Evolutionary conservation across 2,329 filamentous ascomycete species (phyloP).

Genomic region (Paecilomyces variotii): DNA sequence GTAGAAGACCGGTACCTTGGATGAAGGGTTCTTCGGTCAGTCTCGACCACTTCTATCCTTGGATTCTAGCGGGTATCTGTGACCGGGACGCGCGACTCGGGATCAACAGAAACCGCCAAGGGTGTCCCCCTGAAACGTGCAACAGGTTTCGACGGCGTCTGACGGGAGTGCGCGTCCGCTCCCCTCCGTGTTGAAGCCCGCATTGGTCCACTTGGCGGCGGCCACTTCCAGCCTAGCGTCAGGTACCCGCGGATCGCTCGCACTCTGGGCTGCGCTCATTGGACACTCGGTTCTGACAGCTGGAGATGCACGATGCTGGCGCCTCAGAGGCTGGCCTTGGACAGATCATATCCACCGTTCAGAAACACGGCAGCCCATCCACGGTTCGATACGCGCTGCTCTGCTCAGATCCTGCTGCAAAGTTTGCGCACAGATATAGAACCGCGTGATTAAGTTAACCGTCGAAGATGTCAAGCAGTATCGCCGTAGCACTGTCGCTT

Average conservation of each 20-base stretch:
- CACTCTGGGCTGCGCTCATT: background rate
- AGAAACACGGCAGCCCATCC: background rate
- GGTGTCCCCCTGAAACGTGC: background rate
- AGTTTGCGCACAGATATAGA: background rate
- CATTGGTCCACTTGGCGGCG: background rate
- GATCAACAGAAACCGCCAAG: background rate
- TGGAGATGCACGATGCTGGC: background rate
- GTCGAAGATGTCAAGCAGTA: background rate
- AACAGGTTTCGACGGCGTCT: background rate
- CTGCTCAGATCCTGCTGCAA: background rate
- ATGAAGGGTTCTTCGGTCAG: background rate
- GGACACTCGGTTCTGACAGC: background rate
- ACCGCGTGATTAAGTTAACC: background rate
- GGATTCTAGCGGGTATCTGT: background rate
- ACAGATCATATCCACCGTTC: background rate
- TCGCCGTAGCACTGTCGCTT: background rate
- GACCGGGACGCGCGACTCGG: background rate
- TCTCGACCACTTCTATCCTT: background rate
- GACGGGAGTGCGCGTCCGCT: background rate
- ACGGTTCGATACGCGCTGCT: background rate
- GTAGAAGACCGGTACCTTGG: background rate
- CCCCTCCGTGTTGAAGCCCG: background rate
- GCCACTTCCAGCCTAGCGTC: background rate
- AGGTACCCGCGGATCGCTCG: background rate
- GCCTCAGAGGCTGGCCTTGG: background rate